phyloP scores from a whole-genome alignment of 129 eudicot species.

The Arctium minus region DNA sequence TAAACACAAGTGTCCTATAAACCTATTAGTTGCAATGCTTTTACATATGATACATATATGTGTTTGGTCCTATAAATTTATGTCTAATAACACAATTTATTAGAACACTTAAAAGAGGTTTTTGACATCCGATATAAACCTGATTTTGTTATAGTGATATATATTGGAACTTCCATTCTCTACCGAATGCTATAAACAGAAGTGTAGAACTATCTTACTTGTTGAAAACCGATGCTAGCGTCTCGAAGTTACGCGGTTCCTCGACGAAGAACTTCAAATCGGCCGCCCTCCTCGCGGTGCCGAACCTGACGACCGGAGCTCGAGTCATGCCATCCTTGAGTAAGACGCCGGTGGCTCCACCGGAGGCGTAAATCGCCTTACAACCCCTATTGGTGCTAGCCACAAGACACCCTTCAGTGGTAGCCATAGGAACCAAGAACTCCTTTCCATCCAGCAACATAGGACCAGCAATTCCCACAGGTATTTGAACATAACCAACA shows the following conservation, averaged over 20 bases:
- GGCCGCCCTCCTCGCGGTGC: conserved; percentile 52
- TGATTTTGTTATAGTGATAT: too few species aligned
- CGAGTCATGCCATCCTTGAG: conserved; percentile 56
- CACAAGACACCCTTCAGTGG: conserved; percentile 60
- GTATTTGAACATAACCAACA: conserved; percentile 56
- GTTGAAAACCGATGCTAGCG: conserved; percentile 39
- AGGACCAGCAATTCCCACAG: conserved; percentile 56
- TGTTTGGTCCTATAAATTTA: too few species aligned
- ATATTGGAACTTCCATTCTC: too few species aligned
- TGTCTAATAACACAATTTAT: too few species aligned
- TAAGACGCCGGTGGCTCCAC: conserved; percentile 49
- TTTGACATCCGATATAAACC: too few species aligned
- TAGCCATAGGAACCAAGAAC: conserved; percentile 58
- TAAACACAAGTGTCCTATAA: too few species aligned
- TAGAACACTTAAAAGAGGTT: too few species aligned
- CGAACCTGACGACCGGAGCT: conserved; percentile 61
- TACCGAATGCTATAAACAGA: too few species aligned
- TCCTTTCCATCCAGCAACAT: conserved; percentile 42
- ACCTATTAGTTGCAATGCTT: too few species aligned
- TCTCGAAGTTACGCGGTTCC: conserved; percentile 41
- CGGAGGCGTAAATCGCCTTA: conserved; percentile 46
- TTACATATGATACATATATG: too few species aligned
- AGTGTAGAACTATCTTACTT: conserved; percentile 19
- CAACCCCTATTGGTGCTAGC: conserved; percentile 62
- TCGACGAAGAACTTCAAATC: conserved; percentile 49